Evolutionary conservation across 2,329 filamentous ascomycete species (phyloP), one percentile per base, ranked within the genome.

Genomic region (Dothideomycetes sp.): DNA sequence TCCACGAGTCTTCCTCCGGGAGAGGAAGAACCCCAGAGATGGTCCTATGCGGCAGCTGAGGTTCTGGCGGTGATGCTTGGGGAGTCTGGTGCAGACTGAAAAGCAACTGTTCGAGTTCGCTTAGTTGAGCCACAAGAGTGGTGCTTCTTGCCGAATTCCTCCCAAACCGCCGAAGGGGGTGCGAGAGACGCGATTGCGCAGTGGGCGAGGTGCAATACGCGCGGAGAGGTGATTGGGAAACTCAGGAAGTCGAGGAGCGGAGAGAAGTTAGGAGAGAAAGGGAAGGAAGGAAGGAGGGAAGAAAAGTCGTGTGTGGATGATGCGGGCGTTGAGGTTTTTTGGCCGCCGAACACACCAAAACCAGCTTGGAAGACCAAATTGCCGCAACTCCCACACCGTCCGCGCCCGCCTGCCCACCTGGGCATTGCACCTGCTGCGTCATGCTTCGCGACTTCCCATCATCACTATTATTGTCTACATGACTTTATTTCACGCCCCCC

Each of bases 41-140:
- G 80, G 83, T 93, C 84, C 86, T 96, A 98, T 98, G 89, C 91
- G 91, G 91, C 91, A 96, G 89, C 85, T 94, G 83, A 76, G 71
- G 68, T 65, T 69, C 68, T 68, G 74, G 67, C 64, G 74, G 68
- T 62, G 69, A 74, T 64, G 72, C 74, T 52, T 61, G 62, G 51
- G 53, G 53, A 57, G 59, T 60, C 57, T 59, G 55, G 52, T 62
- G 59, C 53, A 57, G 55, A 48, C 53, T 56, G 49, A 69, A 64
- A 53, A 70, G 55, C 54, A 62, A 51, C 55, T 58, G 56, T 51
- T 65, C 59, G 47, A 63, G 54, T 23, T 63, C 56, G 42, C 53
- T 48, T 45, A 51, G 51, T 47, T 59, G 53, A 37, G 53, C 51
- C 56, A 63, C 51, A 51, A 55, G 55, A 52, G n/a, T n/a, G n/a